Percentiles rank a stretch among this genome's conserved stretches.
Conservation (phyloP, 1,284 basidiomycete species). For the Microbotryum scabiosae region DNA sequence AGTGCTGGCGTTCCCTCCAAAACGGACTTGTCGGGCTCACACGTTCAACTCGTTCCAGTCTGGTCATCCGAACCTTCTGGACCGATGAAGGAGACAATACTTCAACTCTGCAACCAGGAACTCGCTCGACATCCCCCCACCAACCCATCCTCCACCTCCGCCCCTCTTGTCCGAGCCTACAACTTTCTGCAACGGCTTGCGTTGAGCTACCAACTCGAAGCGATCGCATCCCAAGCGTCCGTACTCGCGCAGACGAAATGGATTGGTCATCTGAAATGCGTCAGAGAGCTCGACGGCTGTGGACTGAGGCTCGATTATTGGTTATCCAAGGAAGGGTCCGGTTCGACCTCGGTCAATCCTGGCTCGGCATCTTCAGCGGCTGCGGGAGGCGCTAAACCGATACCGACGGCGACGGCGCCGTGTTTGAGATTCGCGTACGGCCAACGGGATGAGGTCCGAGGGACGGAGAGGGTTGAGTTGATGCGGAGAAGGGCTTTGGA, state of each 20-base stretch:
- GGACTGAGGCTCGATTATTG: slow-evolving; percentile 21
- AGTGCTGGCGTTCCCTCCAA: too few relatives aligned
- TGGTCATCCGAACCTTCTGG: slow-evolving; percentile 32
- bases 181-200: slow-evolving; percentile 27
- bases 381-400: too few relatives aligned
- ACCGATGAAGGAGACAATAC: slow-evolving; percentile 36
- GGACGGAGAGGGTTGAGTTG: too few relatives aligned
- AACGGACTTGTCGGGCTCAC: too few relatives aligned
- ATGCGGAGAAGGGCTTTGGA: too few relatives aligned
- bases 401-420: too few relatives aligned
- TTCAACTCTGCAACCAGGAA: slow-evolving; percentile 47
- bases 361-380: too few relatives aligned
- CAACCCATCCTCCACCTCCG: background rate
- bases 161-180: slow-evolving; percentile 12
- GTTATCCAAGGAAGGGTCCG: background rate
- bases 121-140: slow-evolving; percentile 51
- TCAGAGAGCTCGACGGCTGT: slow-evolving; percentile 3
- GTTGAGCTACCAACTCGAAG: slow-evolving; percentile 27
- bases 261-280: slow-evolving; percentile 11
- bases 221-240: slow-evolving; percentile 11
- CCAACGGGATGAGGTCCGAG: too few relatives aligned
- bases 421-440: too few relatives aligned
- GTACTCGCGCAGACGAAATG: slow-evolving; percentile 17
- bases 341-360: too few relatives aligned
- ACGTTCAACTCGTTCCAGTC: slow-evolving; percentile 9